Evolutionary conservation across 2,329 filamentous ascomycete species (phyloP).

Genomic region (Cladosporium sp.): DNA sequence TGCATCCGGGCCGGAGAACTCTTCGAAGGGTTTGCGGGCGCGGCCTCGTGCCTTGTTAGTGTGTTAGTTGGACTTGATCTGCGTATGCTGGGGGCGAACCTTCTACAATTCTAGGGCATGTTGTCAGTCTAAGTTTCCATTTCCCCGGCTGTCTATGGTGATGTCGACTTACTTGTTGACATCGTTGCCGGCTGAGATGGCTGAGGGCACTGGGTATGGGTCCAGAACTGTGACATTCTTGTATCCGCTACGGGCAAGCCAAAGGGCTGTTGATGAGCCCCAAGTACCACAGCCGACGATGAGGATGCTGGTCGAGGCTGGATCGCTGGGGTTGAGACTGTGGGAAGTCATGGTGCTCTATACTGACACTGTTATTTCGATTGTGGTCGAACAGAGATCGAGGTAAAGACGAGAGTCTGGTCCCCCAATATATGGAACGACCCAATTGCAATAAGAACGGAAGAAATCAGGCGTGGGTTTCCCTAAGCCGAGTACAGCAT

Average conservation of each 20-base stretch:
- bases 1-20: constrained; percentile 15
- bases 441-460: neutral
- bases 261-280: constrained; percentile 55
- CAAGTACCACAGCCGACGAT: constrained; percentile 56
- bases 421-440: neutral
- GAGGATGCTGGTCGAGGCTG: constrained; percentile 33
- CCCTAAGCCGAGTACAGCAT: neutral
- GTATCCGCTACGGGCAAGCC: constrained; percentile 54
- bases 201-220: constrained; percentile 49
- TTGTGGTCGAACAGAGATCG: neutral
- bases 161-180: constrained; percentile 44
- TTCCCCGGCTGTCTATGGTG: no score
- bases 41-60: constrained; percentile 24
- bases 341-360: neutral
- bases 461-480: neutral
- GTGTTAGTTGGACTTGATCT: constrained; percentile 16
- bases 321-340: neutral
- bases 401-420: neutral
- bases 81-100: constrained; percentile 29
- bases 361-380: neutral
- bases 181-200: constrained; percentile 54
- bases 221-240: constrained; percentile 53
- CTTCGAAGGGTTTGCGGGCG: constrained; percentile 16
- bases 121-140: neutral
- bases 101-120: constrained; percentile 42